Base-by-base conservation (phyloP, 495 filamentous ascomycete species). In the Penicillium turbatum region DNA sequence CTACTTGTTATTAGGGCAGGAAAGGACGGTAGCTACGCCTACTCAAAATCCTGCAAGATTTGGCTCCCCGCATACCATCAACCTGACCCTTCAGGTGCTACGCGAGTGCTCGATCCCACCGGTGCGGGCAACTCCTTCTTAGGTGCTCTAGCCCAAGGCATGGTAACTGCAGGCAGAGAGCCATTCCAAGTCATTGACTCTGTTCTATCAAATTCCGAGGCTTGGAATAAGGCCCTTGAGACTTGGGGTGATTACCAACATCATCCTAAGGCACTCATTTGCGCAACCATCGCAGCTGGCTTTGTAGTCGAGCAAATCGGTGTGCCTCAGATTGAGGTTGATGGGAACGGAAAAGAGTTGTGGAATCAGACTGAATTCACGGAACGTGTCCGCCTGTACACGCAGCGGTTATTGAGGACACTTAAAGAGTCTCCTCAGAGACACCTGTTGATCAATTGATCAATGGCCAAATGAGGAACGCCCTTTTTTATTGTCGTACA, bases 111-210 rank as follows among this genome's bases (percentile, higher is more conserved):
- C 13, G 93, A 98, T 68, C 92, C 92, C 0, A 98, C 93, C 0
- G 93, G 93, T n/a, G 93, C 92, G 17, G 93, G 93, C 0, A 98
- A 98, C 67, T 85, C 86, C 0, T 98, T 96, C 62, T 76, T 97
- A 0, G 93, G 93, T 7, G 93, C 81, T 5, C 63, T 96, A n/a
- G 79, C 84, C 0, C 82, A 92, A 19, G 90, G 86, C 1, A 69
- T 96, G 54, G 82, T 86, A 12, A 76, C 85, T 52, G 60, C 60
- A 21, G 84, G 80, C 0, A 64, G 72, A 32, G 63, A 56, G n/a
- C 59, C 71, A 7, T 66, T 68, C 35, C 35, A 66, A n/a, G 48
- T 68, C 19, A 73, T 77, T 50, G 52, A 65, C 3, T 68, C 68
- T 12, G 59, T 64, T 11, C 59, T 78, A 15, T 67, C 63, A 39